Evolutionary conservation across 225 moss, liverwort and hornwort species (phyloP), one percentile per base, ranked within the genome.

Genomic region (Asterella californica): DNA sequence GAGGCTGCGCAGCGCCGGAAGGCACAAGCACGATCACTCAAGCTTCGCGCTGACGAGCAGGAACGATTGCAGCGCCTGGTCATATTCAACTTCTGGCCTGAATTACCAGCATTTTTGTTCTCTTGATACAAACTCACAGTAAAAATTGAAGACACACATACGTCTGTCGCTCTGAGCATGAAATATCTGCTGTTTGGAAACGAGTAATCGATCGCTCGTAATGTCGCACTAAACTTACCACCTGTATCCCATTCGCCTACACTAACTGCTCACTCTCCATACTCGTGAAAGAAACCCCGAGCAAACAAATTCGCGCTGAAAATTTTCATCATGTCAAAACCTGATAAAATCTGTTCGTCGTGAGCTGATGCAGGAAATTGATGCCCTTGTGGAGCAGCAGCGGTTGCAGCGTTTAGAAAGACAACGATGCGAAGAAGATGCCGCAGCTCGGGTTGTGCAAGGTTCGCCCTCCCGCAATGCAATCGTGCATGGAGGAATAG

Each of bases 371-470:
- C 91, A 96, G 96, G 93, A 92, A 79, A 90, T 90, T 84, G 94
- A 90, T 86, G 94, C 90, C 52, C 73, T 91, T 77, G 90, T 94
- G 87, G 94, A 93, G 85, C 94, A 96, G 83, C 88, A 92, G 80
- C 88, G 90, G 75, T 83, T 91, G 83, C 93, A 90, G 81, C 90
- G 95, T 67, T 87, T 91, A 70, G 92, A 93, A 84, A 83, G 88
- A 77, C 89, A 90, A 84, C 88, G 89, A 70, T 87, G 86, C 84
- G 90, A 90, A 80, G 89, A 78, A 78, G 85, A 85, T 59, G 89
- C 87, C 60, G 83, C 83, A 73, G 85, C 88, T 33, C 85, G 85
- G 52, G 71, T 82, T 47, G 72, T 82, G 60, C 90, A 83, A 61
- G 88, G 80, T 61, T 76, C 79, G 52, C 78, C 76, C 66, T 49